Conservation (phyloP, 176 grass and related monocot genomes). For the Alloteropsis semialata region DNA sequence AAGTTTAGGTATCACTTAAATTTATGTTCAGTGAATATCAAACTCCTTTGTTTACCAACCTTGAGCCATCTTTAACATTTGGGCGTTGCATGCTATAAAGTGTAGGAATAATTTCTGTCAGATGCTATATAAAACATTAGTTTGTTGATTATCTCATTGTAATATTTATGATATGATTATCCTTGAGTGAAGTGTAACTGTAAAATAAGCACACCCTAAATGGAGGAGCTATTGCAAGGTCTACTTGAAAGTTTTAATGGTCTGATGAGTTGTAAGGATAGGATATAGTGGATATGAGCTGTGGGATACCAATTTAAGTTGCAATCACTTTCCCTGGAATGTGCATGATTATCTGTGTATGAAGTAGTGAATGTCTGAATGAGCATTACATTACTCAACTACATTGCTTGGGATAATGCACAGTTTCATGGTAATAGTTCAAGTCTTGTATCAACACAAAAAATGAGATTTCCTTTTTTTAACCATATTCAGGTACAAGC, state of each 20-base stretch:
- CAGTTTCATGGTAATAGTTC: constrained; percentile 11
- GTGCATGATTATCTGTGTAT: neutral
- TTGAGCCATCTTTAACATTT: neutral
- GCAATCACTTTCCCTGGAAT: constrained; percentile 5
- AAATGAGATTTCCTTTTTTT: constrained; percentile 31
- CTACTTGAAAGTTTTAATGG: constrained; percentile 20
- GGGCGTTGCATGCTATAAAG: neutral
- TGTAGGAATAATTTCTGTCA: neutral
- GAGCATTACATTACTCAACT: neutral
- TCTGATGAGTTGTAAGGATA: neutral
- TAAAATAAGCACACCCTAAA: neutral
- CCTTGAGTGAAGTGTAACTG: constrained; percentile 18
- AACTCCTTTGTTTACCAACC: neutral
- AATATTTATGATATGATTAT: neutral
- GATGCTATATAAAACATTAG: neutral
- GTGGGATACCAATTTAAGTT: neutral
- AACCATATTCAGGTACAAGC: constrained; percentile 67
- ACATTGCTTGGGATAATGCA: neutral
- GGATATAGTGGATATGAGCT: constrained; percentile 12
- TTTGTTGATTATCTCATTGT: neutral
- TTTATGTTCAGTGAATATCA: neutral
- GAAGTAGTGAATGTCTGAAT: constrained; percentile 5
- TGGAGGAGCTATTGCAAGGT: neutral
- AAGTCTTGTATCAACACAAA: constrained; percentile 1
- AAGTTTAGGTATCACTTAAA: constrained; percentile 3